Percentiles rank a stretch among this genome's conserved stretches.
Evolutionary conservation across 2,329 filamentous ascomycete species (phyloP).

Genomic region (Arthrobotrys pseudoclavata): DNA sequence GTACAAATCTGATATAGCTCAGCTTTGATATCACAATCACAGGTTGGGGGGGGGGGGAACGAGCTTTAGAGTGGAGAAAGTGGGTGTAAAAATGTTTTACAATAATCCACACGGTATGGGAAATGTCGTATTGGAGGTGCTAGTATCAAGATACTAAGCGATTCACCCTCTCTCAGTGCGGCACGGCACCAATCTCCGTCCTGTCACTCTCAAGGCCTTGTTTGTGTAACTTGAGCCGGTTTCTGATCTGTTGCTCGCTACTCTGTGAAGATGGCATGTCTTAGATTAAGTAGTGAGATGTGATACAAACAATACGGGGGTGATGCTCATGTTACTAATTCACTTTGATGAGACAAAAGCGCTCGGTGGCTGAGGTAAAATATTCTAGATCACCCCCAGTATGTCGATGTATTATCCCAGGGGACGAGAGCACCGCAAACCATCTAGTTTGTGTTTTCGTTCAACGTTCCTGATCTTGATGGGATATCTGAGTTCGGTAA

Average conservation of each 20-base stretch:
- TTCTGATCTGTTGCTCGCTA: conserved; percentile 8
- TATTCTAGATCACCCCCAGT: not conserved
- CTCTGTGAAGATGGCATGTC: conserved; percentile 8
- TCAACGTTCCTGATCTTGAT: not conserved
- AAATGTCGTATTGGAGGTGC: not conserved
- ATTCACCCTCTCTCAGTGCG: conserved; percentile 6
- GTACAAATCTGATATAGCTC: not conserved
- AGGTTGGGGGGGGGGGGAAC: not conserved
- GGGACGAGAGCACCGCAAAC: not conserved
- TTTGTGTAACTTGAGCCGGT: conserved; percentile 28
- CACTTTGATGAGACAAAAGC: not conserved
- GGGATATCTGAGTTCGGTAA: not conserved
- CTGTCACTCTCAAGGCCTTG: conserved; percentile 3
- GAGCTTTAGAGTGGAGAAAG: not conserved
- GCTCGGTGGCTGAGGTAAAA: not conserved
- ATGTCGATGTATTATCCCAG: not conserved
- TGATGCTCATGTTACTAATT: not conserved
- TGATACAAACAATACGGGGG: not conserved
- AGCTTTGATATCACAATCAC: not conserved
- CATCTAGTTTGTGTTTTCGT: not conserved
- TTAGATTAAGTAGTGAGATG: conserved; percentile 10
- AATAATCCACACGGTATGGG: not conserved
- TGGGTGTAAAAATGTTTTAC: not conserved
- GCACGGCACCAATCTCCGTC: not conserved
- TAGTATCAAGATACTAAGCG: not conserved